Base-by-base conservation (phyloP, 345 rosid species). In the Euphorbia tirucalli region DNA sequence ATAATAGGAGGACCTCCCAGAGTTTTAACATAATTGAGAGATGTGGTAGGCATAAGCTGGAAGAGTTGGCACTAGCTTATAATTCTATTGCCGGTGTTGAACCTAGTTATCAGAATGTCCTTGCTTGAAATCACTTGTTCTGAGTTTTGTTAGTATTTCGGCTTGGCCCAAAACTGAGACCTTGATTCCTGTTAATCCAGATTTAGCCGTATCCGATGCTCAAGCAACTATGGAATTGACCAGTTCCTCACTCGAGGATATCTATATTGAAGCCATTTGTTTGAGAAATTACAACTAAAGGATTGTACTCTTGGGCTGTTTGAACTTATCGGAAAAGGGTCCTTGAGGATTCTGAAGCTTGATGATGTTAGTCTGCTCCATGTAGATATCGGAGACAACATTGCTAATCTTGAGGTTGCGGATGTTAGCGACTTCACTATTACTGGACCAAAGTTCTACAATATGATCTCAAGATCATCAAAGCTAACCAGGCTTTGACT, bases 31-130 rank as follows among this genome's bases (percentile, higher is more conserved):
- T 92, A 74, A 88, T 92, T 55, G 93, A 92, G 58, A 85, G 82
- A 60, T 89, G 97, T 41, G 93, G 93, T 62, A 79, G 89, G 77
- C 93, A 91, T 74, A 90, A 88, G 86, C 78, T 91, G 37, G 92
- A 93, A 75, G 60, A 66, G 32, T 71, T 90, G 74, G 74, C 62
- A 16, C 63, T 93, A 74, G 85, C 91, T 14, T 84, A 77, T 75
- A 87, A 77, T 75, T 80, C 85, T 1, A 80, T 91, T 37, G 75
- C 83, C 0, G 89, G 89, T 1, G 86, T 91, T 27, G 93, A 90
- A 58, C 96, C 92, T 24, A 83, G 65, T 65, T 88, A 86, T 70
- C 93, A 83, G 85, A 83, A 39, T 93, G 90, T 63, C 85, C 94
- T 79, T 85, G 94, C 72, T 79, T 91, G 85, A 91, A 77, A 67